Evolutionary conservation across 225 moss, liverwort and hornwort species (phyloP), one percentile per base, ranked within the genome.

Genomic region (Marchantia polymorpha): DNA sequence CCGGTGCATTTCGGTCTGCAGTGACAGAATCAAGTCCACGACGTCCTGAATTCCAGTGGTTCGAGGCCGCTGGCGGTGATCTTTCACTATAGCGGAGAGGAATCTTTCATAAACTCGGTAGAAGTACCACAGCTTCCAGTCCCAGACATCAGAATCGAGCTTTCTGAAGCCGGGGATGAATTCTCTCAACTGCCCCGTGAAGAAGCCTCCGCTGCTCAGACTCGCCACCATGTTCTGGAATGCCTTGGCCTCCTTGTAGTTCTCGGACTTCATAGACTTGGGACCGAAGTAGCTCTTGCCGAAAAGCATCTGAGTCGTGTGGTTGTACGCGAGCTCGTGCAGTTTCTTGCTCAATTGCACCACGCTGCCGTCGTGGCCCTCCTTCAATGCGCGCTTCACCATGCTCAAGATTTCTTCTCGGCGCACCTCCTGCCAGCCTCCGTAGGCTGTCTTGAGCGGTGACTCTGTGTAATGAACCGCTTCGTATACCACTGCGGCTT

Each of bases 221-320:
- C 66, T 8, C 7, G 60, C 26, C 0, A n/a, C 64, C 77, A 64
- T 26, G 0, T 29, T 64, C 27, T 77, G 77, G n/a, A 65, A 77
- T 22, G 77, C 77, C 16, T 64, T 15, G 54, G 77, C 64, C 27
- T 77, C 77, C 23, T 77, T 49, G 39, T 60, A 60, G 26, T 25
- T 60, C 8, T 77, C 65, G 12, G 64, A 47, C 64, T 77, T 65
- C 48, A 65, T 50, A 11, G 77, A 77, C 4, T 47, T 13, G 13
- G 64, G 65, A 26, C 77, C 77, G 77, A 77, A 77, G 77, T 77
- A 77, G 50, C 77, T 77, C 77, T 77, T 77, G 4, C 50, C 5
- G 12, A 77, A 77, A 10, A 77, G 64, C 12, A 61, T 65, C 25
- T 65, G 77, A 64, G 77, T 77, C 26, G 64, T 26, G 12, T 77